Percentiles rank a stretch among this genome's conserved stretches.
phyloP scores from a whole-genome alignment of 2,329 filamentous ascomycete species.

The Zarea fungicola region DNA sequence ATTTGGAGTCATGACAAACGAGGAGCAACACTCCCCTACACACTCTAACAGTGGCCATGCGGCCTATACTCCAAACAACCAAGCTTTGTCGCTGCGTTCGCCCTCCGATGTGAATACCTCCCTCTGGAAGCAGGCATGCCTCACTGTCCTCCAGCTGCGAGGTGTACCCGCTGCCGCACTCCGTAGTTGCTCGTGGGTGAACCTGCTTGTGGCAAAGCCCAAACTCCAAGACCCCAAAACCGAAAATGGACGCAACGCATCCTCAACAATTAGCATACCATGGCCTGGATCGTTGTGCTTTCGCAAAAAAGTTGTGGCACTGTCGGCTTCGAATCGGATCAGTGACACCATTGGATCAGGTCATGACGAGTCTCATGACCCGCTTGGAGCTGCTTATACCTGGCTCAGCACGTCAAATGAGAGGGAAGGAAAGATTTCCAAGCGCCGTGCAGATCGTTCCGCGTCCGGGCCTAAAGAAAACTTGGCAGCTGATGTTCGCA shows the following conservation, averaged over 20 bases:
- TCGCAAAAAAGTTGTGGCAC: constrained; percentile 40
- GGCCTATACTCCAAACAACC: constrained; percentile 49
- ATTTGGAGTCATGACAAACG: constrained; percentile 38
- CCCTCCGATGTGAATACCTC: constrained; percentile 36
- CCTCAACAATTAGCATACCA: constrained; percentile 36
- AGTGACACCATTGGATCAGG: constrained; percentile 34
- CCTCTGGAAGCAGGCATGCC: constrained; percentile 46
- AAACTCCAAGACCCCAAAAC: constrained; percentile 37
- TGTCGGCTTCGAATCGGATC: constrained; percentile 33
- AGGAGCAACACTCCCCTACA: constrained; percentile 17
- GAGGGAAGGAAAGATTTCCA: constrained; percentile 42
- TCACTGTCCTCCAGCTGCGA: constrained; percentile 45
- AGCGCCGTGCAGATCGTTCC: constrained; percentile 48
- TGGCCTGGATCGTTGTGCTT: constrained; percentile 54
- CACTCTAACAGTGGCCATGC: constrained; percentile 29
- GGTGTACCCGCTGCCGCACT: constrained; percentile 42
- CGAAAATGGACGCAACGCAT: constrained; percentile 37
- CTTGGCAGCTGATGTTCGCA: constrained; percentile 36
- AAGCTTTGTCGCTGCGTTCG: constrained; percentile 38
- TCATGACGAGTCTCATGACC: constrained; percentile 42
- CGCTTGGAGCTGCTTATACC: constrained; percentile 40
- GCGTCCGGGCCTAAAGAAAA: constrained; percentile 36
- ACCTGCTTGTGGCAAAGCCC: constrained; percentile 43
- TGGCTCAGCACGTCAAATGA: constrained; percentile 43
- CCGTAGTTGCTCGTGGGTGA: constrained; percentile 45